Percentiles rank a stretch among this genome's conserved stretches.
phyloP scores from a whole-genome alignment of 2,329 filamentous ascomycete genomes.

The Chrysoporthe puriensis region DNA sequence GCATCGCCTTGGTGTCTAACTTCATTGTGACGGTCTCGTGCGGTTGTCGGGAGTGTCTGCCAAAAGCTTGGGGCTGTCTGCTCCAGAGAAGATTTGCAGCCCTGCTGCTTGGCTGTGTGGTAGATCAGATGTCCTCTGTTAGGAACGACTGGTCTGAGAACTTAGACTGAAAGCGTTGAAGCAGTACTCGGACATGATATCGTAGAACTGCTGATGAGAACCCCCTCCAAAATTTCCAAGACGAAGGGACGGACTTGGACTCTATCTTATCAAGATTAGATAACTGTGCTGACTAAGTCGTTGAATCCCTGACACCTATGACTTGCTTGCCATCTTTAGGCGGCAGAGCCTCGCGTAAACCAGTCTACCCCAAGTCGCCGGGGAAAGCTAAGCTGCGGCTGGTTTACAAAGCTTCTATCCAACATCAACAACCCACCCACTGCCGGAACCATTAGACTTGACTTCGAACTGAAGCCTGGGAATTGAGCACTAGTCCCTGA shows the following conservation, averaged over 20 bases:
- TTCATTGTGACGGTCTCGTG: slow-evolving; percentile 66
- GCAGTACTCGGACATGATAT: not conserved
- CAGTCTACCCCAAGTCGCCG: not conserved
- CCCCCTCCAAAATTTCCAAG: slow-evolving; percentile 26
- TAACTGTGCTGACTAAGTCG: slow-evolving; percentile 17
- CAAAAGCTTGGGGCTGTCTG: not conserved
- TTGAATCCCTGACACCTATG: slow-evolving; percentile 14
- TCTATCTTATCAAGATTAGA: slow-evolving; percentile 30
- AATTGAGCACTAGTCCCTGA: not conserved
- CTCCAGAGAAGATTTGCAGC: not conserved
- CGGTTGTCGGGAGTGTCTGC: not conserved
- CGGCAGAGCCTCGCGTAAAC: slow-evolving; percentile 44
- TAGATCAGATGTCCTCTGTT: not conserved
- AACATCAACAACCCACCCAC: slow-evolving; percentile 27
- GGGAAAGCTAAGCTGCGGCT: slow-evolving; percentile 30
- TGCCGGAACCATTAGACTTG: slow-evolving; percentile 14
- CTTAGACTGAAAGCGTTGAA: not conserved
- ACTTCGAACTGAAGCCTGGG: too few relatives aligned
- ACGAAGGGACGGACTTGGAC: slow-evolving; percentile 14
- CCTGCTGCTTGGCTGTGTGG: not conserved
- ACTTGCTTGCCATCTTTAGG: slow-evolving; percentile 34
- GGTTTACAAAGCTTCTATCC: slow-evolving; percentile 30
- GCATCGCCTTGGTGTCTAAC: slow-evolving; percentile 90
- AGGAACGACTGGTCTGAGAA: not conserved
- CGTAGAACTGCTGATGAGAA: not conserved